A percentile compares a stretch with the other conserved stretches of the same genome.
Evolutionary conservation across 768 basidiomycete species (phyloP).

Genomic region (Grammothele lineata): DNA sequence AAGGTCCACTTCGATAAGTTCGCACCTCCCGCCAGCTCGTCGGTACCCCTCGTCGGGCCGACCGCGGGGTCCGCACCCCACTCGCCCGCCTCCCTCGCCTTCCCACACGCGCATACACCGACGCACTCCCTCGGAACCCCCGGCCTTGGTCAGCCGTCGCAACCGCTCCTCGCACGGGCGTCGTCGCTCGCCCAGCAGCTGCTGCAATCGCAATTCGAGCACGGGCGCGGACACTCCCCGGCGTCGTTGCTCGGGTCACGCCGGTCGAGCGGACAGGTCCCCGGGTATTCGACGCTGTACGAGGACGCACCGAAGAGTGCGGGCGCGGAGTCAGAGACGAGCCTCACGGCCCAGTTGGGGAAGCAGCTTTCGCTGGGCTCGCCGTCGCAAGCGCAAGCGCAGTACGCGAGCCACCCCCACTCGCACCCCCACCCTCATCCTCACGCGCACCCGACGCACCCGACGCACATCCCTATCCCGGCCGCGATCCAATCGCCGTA

Average conservation of each 20-base stretch:
- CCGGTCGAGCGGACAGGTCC: slow-evolving; percentile 4
- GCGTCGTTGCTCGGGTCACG: slow-evolving; percentile 5
- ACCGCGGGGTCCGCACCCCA: slow-evolving; percentile 8
- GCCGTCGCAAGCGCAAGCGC: not conserved
- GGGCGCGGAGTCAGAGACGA: not conserved
- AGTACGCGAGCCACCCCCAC: not conserved
- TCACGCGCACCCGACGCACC: slow-evolving; percentile 7
- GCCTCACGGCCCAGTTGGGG: slow-evolving; percentile 1
- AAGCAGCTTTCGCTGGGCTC: slow-evolving; percentile 11
- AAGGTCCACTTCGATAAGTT: slow-evolving; percentile 94
- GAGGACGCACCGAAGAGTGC: not conserved
- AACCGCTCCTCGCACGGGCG: slow-evolving; percentile 7
- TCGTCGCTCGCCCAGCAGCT: slow-evolving; percentile 20
- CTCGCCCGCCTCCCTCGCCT: slow-evolving; percentile 11
- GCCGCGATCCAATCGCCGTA: slow-evolving; percentile 33
- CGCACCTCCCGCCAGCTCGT: slow-evolving; percentile 31
- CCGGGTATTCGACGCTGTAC: not conserved
- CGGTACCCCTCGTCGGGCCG: slow-evolving; percentile 13
- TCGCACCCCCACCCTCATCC: not conserved
- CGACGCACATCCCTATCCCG: slow-evolving; percentile 31
- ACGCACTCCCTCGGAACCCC: not conserved
- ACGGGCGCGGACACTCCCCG: slow-evolving; percentile 2
- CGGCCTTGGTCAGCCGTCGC: not conserved
- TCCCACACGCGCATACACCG: slow-evolving; percentile 3
- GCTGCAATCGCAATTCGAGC: slow-evolving; percentile 12